Base-by-base conservation (phyloP, 805 yeast species). In the Wickerhamomyces mucosus region DNA sequence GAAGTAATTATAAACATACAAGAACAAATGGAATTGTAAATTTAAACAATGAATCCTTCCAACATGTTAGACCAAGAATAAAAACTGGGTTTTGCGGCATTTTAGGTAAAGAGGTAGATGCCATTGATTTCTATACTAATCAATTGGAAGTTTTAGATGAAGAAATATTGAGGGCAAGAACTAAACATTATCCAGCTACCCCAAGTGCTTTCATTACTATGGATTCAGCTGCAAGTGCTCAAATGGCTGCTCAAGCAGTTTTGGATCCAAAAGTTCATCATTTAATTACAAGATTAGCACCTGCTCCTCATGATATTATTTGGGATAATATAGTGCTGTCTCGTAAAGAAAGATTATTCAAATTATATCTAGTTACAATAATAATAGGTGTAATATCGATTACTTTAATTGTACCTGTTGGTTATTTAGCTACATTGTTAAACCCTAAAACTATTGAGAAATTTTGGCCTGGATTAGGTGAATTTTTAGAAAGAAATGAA, bases 201-300 rank as follows among this genome's bases (percentile, higher is more conserved):
- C 85, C 94, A 18, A 79, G 89, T 1, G 96, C 97, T 0, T 89
- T 89, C 55, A 75, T 89, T 7, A 92, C 97, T 0, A 82, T 89
- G 95, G 89, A 83, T 41, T 72, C 92, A 1, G 96, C 86, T 4
- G 95, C 96, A 0, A 78, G 86, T 42, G 96, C 97, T 3, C 98
- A 89, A 53, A 79, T 86, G 83, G 78, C 92, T 18, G 96, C 96
- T 0, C 98, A 92, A 53, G 92, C 96, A 0, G 88, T 89, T 0
- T 55, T 92, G 36, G 96, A 88, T 50, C 96, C 96, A 1, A 70
- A 82, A 35, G 85, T 92, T 7, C 78, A 82, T 50, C 82, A 76
- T 36, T 61, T 92, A 32, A 82, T 88, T 21, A 81, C 95, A 4
- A 64, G 71, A 25, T 59, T 86, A 35, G 97, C 97, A 0, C 97